Base-by-base conservation (phyloP, 1,284 basidiomycete species). In the Puccinia novopanici region DNA sequence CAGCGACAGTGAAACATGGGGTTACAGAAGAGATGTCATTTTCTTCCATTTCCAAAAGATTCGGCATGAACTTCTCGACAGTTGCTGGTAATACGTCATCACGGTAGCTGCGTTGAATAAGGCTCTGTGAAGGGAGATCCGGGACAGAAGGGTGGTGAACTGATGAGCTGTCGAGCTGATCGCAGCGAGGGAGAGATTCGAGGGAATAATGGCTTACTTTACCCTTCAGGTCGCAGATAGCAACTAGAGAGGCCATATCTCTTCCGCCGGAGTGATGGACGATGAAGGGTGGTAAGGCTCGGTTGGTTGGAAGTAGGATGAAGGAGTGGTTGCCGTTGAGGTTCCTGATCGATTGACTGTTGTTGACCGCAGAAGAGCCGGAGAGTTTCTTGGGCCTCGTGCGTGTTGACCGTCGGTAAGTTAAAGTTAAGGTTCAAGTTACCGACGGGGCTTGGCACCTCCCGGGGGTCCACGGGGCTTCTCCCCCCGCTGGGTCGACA, bases 161-260 rank as follows among this genome's bases (percentile, higher is more conserved):
- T 75, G 30, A 54, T 54, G 52, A 30, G 61, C 61, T 63, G 34
- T 17, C 40, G 61, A 34, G 61, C 37, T 63, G 19, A 42, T 48
- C 45, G 12, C 0, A 27, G 40, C 42, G 10, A 77, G 19, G 30
- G 57, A 50, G 67, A 50, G 40, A 50, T 12, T 6, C 15, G n/a
- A n/a, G 37, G 10, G n/a, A 19, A 57, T 30, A 22, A 5, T 45
- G 22, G 37, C 45, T 61, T 61, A 79, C 77, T 63, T 79, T 99
- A 84, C 96, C 96, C 88, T 98, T 98, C 87, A 99, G 90, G 87
- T 99, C 96, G 84, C 98, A 92, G 84, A 99, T 97, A 67, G 96
- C 94, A 83, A 98, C 91, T 54, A 87, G 82, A 19, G 86, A 87
- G 37, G 86, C 85, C 86, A 86, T 86, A 37, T 27, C 30, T 63